Conservation (phyloP, 106 monocot genomes). For the Apostasia ramifera region DNA sequence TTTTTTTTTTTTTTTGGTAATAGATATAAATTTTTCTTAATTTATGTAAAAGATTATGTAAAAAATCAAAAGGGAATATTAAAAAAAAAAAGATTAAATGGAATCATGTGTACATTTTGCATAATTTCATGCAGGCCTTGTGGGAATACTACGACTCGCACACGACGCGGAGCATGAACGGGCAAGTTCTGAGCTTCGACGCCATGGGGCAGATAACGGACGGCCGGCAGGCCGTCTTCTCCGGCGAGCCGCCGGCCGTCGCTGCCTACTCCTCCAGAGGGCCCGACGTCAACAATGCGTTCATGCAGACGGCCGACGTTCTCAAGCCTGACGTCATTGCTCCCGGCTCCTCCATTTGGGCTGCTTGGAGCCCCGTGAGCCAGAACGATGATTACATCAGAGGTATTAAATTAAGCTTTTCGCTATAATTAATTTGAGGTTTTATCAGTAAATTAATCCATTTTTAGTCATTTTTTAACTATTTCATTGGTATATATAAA, state of each 20-base stretch:
- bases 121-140: conserved; percentile 24
- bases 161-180: conserved; percentile 27
- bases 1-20: too few species aligned
- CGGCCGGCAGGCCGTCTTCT: conserved; percentile 51
- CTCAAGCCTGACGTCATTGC: conserved; percentile 74
- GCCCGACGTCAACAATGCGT: conserved; percentile 55
- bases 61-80: too few species aligned
- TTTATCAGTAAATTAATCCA: too few species aligned
- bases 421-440: too few species aligned
- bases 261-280: conserved; percentile 68
- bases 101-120: background rate
- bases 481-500: too few species aligned
- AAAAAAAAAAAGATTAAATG: too few species aligned
- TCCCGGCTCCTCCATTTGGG: conserved; percentile 68
- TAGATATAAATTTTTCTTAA: too few species aligned
- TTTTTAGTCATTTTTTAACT: too few species aligned
- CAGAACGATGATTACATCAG: conserved; percentile 17
- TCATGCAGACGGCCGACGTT: conserved; percentile 56
- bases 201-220: conserved; percentile 48
- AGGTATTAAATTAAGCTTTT: conserved; percentile 20
- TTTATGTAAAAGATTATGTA: too few species aligned
- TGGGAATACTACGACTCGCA: conserved; percentile 54
- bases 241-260: conserved; percentile 33
- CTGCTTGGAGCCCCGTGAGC: conserved; percentile 65
- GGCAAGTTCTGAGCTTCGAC: conserved; percentile 25